Evolutionary conservation across 2,329 filamentous ascomycete species (phyloP).

Genomic region (Thielaviopsis musarum): DNA sequence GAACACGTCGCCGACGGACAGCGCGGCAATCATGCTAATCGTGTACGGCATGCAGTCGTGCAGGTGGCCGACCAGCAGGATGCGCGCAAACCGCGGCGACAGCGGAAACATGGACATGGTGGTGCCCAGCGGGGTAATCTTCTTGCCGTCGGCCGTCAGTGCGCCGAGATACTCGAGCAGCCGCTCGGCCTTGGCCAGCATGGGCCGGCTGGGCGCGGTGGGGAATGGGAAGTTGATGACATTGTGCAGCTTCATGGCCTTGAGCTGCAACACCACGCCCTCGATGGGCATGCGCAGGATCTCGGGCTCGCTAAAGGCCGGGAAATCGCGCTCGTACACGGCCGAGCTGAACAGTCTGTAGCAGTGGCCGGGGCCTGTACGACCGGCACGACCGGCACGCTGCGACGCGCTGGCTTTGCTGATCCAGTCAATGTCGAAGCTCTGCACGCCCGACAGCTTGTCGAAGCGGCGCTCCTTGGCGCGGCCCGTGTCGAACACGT

Average conservation of each 20-base stretch:
- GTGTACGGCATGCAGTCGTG: conserved; percentile 73
- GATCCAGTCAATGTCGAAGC: conserved; percentile 89
- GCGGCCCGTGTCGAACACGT: conserved; percentile 88
- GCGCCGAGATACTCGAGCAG: conserved; percentile 75
- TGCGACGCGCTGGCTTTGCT: conserved; percentile 93
- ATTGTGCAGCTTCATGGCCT: conserved; percentile 81
- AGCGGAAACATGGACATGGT: conserved; percentile 82
- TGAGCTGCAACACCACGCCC: conserved; percentile 80
- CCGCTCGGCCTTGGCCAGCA: conserved; percentile 68
- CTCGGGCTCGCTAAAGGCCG: conserved; percentile 74
- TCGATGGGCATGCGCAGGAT: conserved; percentile 84
- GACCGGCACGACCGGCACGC: conserved; percentile 79
- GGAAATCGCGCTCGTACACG: conserved; percentile 79
- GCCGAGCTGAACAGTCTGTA: conserved; percentile 90
- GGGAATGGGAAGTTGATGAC: conserved; percentile 94
- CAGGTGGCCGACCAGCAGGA: conserved; percentile 72
- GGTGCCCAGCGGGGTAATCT: conserved; percentile 62
- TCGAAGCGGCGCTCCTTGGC: conserved; percentile 88
- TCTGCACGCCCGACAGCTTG: conserved; percentile 77
- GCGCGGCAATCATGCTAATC: conserved; percentile 70
- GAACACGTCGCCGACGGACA: conserved; percentile 81
- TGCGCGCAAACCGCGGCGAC: conserved; percentile 78
- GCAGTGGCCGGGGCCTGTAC: conserved; percentile 90
- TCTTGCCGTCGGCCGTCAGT: conserved; percentile 44
- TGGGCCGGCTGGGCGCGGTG: conserved; percentile 64